A percentile compares a stretch with the other conserved stretches of the same genome.
Evolutionary conservation across 208 protist species (phyloP).

Genomic region (Blechomonas ayalai): DNA sequence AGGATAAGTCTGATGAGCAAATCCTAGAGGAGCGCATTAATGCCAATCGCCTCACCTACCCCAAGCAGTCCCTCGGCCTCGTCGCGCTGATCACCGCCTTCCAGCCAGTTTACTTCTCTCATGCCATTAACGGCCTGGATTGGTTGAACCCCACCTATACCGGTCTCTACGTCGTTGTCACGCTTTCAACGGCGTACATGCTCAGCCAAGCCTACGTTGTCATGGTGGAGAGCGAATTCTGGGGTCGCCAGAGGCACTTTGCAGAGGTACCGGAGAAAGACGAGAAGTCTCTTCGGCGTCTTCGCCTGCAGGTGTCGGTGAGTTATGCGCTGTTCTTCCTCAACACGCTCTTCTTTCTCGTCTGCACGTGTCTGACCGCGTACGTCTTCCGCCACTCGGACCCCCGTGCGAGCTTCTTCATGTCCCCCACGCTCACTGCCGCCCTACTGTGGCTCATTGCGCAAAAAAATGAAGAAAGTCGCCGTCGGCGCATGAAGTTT

Average conservation of each 20-base stretch:
- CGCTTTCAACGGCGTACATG: slow-evolving; percentile 59
- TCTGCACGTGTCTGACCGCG: slow-evolving; percentile 61
- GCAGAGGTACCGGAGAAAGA: slow-evolving; percentile 58
- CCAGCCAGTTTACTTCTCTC: slow-evolving; percentile 79
- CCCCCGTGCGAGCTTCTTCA: slow-evolving; percentile 65
- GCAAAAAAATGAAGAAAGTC: slow-evolving; percentile 89
- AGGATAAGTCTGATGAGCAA: slow-evolving; percentile 46
- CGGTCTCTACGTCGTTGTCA: slow-evolving; percentile 49
- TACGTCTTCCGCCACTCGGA: slow-evolving; percentile 87
- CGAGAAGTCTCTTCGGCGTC: slow-evolving; percentile 49
- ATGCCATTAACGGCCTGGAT: slow-evolving; percentile 77
- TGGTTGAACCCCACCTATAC: slow-evolving; percentile 46
- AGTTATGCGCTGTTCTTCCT: slow-evolving; percentile 80
- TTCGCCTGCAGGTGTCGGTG: slow-evolving; percentile 76
- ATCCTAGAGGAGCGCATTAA: slow-evolving; percentile 83
- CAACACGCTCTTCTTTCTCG: slow-evolving; percentile 73
- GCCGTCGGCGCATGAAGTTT: slow-evolving; percentile 65
- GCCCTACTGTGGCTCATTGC: slow-evolving; percentile 80
- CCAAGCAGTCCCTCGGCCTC: slow-evolving; percentile 47
- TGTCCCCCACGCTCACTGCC: slow-evolving; percentile 69
- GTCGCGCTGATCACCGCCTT: slow-evolving; percentile 65
- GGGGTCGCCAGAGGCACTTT: slow-evolving; percentile 84
- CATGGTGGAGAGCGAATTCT: slow-evolving; percentile 87
- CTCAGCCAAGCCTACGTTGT: slow-evolving; percentile 75
- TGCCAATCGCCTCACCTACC: slow-evolving; percentile 77